phyloP scores from a whole-genome alignment of 225 moss, liverwort and hornwort genomes.

The Ulota crispa region DNA sequence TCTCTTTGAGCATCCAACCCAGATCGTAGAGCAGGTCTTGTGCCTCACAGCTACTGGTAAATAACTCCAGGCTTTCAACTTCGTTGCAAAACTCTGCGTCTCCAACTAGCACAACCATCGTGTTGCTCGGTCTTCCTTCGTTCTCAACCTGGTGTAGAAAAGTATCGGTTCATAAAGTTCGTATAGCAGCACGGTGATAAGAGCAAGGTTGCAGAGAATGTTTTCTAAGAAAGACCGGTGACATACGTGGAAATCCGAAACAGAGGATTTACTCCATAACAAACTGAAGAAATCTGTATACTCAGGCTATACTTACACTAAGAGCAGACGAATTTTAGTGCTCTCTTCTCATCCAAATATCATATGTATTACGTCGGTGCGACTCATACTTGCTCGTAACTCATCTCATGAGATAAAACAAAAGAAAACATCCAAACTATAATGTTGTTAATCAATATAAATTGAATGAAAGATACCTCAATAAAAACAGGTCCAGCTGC shows the following conservation, averaged over 20 bases:
- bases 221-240: not conserved
- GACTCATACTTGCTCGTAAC: not conserved
- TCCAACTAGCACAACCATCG: conserved; percentile 69
- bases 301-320: not conserved
- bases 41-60: conserved; percentile 53
- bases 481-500: conserved; percentile 72
- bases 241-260: not conserved
- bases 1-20: conserved; percentile 58
- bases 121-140: conserved; percentile 71
- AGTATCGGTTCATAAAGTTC: conserved; percentile 14
- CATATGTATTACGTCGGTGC: not conserved
- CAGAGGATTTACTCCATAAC: not conserved
- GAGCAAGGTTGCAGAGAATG: not conserved
- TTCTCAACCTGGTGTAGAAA: conserved; percentile 74
- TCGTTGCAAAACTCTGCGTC: conserved; percentile 78
- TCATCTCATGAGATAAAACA: not conserved
- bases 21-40: conserved; percentile 62
- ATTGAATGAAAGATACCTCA: conserved; percentile 54
- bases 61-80: conserved; percentile 60
- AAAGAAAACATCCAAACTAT: not conserved
- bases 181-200: not conserved
- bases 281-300: not conserved
- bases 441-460: not conserved
- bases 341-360: not conserved
- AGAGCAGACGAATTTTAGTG: not conserved